phyloP scores from a whole-genome alignment of 331 rosid species.

The Spiraea crenata region DNA sequence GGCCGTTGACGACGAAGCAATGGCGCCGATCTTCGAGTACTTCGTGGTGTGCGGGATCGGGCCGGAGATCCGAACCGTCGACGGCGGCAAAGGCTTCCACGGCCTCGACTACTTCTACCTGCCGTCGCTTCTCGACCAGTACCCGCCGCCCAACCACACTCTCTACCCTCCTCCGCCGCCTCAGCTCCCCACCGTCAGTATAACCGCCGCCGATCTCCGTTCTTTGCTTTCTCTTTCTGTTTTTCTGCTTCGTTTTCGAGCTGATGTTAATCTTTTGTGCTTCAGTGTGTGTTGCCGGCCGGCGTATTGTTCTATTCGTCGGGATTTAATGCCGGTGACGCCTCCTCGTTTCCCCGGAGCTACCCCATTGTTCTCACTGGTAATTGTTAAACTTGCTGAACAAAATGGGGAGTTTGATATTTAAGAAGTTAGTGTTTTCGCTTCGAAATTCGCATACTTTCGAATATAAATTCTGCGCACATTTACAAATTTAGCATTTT shows the following conservation, averaged over 20 bases:
- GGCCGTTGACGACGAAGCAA: slow-evolving; percentile 24
- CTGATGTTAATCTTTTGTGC: background rate
- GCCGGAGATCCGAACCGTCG: slow-evolving; percentile 86
- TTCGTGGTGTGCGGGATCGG: slow-evolving; percentile 98
- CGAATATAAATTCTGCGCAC: background rate
- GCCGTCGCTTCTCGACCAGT: slow-evolving; percentile 82
- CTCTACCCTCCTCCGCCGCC: slow-evolving; percentile 97
- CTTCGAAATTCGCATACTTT: background rate
- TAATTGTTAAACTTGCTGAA: slow-evolving; percentile 21
- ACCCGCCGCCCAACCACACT: slow-evolving; percentile 72
- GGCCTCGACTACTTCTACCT: slow-evolving; percentile 59
- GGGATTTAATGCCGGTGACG: slow-evolving; percentile 63
- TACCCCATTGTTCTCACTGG: slow-evolving; percentile 96
- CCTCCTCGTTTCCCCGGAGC: slow-evolving; percentile 75
- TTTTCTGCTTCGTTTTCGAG: background rate
- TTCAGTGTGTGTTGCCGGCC: slow-evolving; percentile 97
- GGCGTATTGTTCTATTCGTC: slow-evolving; percentile 70
- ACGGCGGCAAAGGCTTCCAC: slow-evolving; percentile 82
- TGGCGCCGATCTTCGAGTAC: slow-evolving; percentile 94
- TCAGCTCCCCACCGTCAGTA: slow-evolving; percentile 87
- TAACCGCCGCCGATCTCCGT: background rate
- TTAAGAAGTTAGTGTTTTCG: background rate
- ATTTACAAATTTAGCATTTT: background rate
- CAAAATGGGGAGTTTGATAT: background rate
- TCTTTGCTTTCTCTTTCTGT: background rate